These are phyloP conservation scores for Saccharomycopsis fodiens DNA, from an alignment of 805 yeast genomes.

Conservation along the genomic window DNA sequence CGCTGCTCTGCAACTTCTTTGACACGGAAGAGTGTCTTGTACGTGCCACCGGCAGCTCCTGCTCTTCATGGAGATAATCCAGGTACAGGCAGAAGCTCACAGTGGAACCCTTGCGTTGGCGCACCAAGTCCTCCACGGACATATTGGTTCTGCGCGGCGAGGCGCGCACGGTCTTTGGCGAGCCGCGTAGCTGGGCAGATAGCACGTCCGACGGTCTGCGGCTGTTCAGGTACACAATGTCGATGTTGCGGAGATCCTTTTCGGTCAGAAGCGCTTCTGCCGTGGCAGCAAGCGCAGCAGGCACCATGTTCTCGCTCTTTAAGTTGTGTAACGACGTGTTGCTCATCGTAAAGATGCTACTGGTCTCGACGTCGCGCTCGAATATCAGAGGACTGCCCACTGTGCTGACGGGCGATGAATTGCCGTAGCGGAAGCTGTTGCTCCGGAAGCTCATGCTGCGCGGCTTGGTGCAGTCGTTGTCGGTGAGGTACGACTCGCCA, in stretches of 20 bases:
- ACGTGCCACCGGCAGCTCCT: neutral
- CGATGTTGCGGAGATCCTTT: constrained; percentile 6
- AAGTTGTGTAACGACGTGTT: constrained; percentile 7
- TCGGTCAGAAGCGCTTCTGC: constrained; percentile 14
- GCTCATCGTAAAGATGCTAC: constrained; percentile 9
- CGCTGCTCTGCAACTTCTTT: constrained; percentile 3
- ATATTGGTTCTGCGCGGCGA: constrained; percentile 6
- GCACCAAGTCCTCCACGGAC: constrained; percentile 20
- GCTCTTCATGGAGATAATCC: constrained; percentile 18
- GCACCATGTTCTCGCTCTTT: constrained; percentile 14
- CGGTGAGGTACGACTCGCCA: neutral
- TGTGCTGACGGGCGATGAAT: constrained; percentile 2
- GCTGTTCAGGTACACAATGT: constrained; percentile 5
- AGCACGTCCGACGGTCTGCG: constrained; percentile 5
- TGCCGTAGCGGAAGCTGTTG: constrained; percentile 5
- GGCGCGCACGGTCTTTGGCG: neutral
- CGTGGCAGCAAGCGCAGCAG: constrained; percentile 19
- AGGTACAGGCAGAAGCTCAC: constrained; percentile 16
- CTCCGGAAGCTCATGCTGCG: constrained; percentile 9
- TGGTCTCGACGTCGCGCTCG: constrained; percentile 19
- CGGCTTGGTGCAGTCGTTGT: constrained; percentile 1
- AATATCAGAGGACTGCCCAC: constrained; percentile 15
- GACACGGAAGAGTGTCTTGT: constrained; percentile 15
- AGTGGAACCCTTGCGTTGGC: constrained; percentile 10
- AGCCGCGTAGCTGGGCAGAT: neutral